These are phyloP conservation scores for Fusarium albosuccineum DNA, from an alignment of 2,329 filamentous ascomycete species.

Conservation along the genomic window DNA sequence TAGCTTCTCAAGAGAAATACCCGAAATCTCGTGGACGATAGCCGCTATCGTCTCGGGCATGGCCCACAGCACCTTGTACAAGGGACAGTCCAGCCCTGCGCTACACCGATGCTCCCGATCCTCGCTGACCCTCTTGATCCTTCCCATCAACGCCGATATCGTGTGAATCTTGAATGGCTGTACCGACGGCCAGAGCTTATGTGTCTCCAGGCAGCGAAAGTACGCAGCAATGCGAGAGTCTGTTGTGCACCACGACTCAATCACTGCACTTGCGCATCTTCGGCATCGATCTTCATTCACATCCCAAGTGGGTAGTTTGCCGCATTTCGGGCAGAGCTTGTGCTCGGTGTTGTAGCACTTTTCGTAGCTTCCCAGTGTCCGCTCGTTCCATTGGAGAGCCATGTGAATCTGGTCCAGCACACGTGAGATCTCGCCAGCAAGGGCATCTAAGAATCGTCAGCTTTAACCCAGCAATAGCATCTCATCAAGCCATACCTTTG, in stretches of 20 bases:
- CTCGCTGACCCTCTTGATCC: slow-evolving; percentile 10
- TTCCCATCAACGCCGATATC: background rate
- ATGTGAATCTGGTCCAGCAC: slow-evolving; percentile 5
- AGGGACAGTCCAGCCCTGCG: slow-evolving; percentile 6
- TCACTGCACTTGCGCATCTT: background rate
- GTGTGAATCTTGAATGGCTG: slow-evolving; percentile 6
- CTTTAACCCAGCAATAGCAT: fast-evolving
- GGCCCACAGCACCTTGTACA: slow-evolving; percentile 10
- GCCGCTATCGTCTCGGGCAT: background rate
- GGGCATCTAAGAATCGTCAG: background rate
- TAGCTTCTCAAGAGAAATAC: background rate
- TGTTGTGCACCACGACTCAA: background rate
- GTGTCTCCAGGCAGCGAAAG: slow-evolving; percentile 2
- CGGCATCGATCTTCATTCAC: background rate
- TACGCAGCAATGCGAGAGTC: slow-evolving; percentile 9
- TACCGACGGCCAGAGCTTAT: slow-evolving; percentile 4
- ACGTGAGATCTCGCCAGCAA: background rate
- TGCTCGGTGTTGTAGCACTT: background rate
- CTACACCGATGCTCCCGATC: background rate
- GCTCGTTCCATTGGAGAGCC: slow-evolving; percentile 4
- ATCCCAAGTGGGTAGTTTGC: background rate
- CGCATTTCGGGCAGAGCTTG: slow-evolving; percentile 2
- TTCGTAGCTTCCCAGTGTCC: background rate
- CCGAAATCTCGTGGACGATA: background rate
- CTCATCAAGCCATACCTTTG: background rate